Conservation (phyloP, 495 filamentous ascomycete species). For the Penicillium silybi region DNA sequence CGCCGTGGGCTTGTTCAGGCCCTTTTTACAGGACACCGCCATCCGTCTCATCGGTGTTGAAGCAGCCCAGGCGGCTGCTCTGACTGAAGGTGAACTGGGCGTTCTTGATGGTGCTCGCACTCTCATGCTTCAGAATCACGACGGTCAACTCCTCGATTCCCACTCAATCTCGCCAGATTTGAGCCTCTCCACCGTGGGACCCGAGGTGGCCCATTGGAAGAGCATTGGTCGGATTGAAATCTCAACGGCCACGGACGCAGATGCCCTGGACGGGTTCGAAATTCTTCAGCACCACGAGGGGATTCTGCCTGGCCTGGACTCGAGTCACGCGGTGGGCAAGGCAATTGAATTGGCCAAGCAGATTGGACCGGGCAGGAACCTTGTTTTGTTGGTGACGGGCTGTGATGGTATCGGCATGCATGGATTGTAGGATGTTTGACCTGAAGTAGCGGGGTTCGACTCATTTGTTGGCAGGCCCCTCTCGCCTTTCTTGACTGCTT, state of each 20-base stretch:
- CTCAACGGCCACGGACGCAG: slow-evolving; percentile 26
- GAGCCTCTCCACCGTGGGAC: slow-evolving; percentile 31
- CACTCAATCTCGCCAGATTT: slow-evolving; percentile 33
- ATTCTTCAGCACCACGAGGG: slow-evolving; percentile 28
- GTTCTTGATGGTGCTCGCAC: slow-evolving; percentile 34
- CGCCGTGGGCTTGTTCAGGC: slow-evolving; percentile 29
- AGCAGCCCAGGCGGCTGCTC: slow-evolving; percentile 21
- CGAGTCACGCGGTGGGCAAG: slow-evolving; percentile 29
- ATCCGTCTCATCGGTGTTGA: slow-evolving; percentile 28
- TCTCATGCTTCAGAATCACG: slow-evolving; percentile 27
- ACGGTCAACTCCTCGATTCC: slow-evolving; percentile 31
- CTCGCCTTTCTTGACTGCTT: not conserved
- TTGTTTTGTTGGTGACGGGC: slow-evolving; percentile 34
- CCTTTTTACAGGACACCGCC: slow-evolving; percentile 19
- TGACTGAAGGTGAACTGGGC: slow-evolving; percentile 25
- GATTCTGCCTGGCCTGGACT: slow-evolving; percentile 27
- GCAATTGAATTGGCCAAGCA: slow-evolving; percentile 24
- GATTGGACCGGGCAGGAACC: slow-evolving; percentile 29
- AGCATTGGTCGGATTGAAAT: slow-evolving; percentile 27
- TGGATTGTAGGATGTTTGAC: slow-evolving; percentile 11
- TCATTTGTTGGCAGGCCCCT: not conserved
- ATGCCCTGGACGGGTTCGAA: slow-evolving; percentile 32
- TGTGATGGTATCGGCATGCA: slow-evolving; percentile 18
- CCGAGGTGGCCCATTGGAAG: slow-evolving; percentile 35
- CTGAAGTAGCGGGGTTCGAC: not conserved